phyloP scores from a whole-genome alignment of 2,329 filamentous ascomycete species.

The Fusarium xyrophilum region DNA sequence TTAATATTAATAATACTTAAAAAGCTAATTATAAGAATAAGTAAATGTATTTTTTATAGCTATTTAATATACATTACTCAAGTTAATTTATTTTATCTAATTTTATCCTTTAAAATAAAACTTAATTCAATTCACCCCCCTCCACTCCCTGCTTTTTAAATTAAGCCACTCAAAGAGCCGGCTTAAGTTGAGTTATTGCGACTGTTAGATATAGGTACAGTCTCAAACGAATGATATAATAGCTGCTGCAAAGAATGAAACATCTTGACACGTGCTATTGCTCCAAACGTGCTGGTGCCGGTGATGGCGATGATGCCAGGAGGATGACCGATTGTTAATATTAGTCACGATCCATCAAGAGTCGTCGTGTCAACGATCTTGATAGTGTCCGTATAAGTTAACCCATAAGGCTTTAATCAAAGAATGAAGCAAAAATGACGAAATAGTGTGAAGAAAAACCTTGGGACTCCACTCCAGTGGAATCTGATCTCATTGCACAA shows the following conservation, averaged over 20 bases:
- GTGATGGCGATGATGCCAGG: constrained; percentile 13
- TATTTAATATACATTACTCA: no score
- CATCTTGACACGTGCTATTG: constrained; percentile 12
- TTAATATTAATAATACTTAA: no score
- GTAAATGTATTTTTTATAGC: no score
- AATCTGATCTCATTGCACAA: constrained; percentile 33
- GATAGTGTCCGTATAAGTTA: not conserved
- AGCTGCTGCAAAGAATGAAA: constrained; percentile 28
- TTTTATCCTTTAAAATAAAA: no score
- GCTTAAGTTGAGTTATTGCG: no score
- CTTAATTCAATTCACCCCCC: no score
- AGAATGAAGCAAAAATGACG: constrained; percentile 6
- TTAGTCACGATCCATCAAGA: not conserved
- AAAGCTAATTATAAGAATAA: no score
- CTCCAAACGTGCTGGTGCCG: constrained; percentile 35
- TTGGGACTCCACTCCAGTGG: constrained; percentile 23
- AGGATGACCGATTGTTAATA: not conserved
- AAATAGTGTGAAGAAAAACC: not conserved
- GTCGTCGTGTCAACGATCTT: constrained; percentile 9
- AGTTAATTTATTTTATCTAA: no score
- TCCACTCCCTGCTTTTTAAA: no score
- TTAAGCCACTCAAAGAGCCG: no score
- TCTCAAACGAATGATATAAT: constrained; percentile 17
- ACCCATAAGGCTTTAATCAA: not conserved
- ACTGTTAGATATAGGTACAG: not conserved